Evolutionary conservation across 495 filamentous ascomycete genomes (phyloP).

Genomic region (Tuber microsphaerosporum): DNA sequence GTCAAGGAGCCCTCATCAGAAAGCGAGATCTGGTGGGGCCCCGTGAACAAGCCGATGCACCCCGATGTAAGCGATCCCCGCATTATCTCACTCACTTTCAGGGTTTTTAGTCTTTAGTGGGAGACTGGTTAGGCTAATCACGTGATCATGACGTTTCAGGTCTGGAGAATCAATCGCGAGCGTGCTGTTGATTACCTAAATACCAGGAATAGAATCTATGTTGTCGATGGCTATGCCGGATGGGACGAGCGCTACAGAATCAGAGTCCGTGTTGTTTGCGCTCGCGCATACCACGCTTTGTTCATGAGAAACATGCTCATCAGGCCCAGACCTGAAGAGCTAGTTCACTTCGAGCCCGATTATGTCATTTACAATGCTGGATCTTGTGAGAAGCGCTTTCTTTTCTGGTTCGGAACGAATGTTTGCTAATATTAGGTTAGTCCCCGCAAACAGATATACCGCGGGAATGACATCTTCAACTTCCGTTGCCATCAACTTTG

Average conservation of each 20-base stretch:
- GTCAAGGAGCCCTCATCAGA: slow-evolving; percentile 86
- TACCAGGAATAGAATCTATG: slow-evolving; percentile 97
- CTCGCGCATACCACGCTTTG: slow-evolving; percentile 96
- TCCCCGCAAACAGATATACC: slow-evolving; percentile 97
- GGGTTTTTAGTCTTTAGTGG: slow-evolving; percentile 31
- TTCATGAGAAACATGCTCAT: slow-evolving; percentile 99
- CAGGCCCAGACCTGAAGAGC: slow-evolving; percentile 78
- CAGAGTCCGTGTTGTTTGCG: slow-evolving; percentile 94
- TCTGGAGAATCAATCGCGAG: slow-evolving; percentile 99
- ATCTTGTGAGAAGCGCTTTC: slow-evolving; percentile 48
- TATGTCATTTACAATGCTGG: slow-evolving; percentile 99
- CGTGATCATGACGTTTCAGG: slow-evolving; percentile 51
- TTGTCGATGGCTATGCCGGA: slow-evolving; percentile 92
- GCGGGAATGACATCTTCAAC: slow-evolving; percentile 95
- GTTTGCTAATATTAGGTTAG: slow-evolving; percentile 20
- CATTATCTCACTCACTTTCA: slow-evolving; percentile 13
- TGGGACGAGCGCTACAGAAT: slow-evolving; percentile 99
- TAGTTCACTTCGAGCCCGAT: slow-evolving; percentile 94
- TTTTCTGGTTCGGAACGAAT: background rate
- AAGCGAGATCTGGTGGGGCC: slow-evolving; percentile 93
- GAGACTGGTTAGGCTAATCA: slow-evolving; percentile 29
- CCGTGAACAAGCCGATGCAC: slow-evolving; percentile 98
- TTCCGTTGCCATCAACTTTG: slow-evolving; percentile 80
- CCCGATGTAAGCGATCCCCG: slow-evolving; percentile 70
- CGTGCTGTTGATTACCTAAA: slow-evolving; percentile 98